Evolutionary conservation across 2,329 filamentous ascomycete species (phyloP), one percentile per base, ranked within the genome.

Genomic region (Chaetothyriales sp.): DNA sequence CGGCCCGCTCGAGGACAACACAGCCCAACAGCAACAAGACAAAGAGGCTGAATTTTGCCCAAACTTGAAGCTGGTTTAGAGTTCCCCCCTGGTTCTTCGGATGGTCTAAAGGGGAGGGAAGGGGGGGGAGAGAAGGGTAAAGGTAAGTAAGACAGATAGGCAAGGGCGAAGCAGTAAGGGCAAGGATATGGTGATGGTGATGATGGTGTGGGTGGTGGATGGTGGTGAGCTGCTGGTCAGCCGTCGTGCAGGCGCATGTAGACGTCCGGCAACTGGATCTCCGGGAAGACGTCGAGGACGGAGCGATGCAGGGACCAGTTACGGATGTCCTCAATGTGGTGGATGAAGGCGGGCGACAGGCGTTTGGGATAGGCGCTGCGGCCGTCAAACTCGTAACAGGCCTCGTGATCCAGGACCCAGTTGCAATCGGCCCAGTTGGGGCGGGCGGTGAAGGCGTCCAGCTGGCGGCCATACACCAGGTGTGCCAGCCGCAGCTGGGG

Each of bases 331-430:
- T 32, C 32, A 28, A 49, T 49, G 32, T 49, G 48, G 10, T 25
- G 18, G 20, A 44, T 43, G 19, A 49, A 49, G n/a, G 22, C 18
- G 26, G 39, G 18, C 12, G 48, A 32, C 9, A 49, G 42, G 12
- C 42, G 36, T 20, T 28, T 49, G 7, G 26, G n/a, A 18, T 44
- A 42, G 42, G 44, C 42, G 7, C 22, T 32, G 2, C 42, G 18
- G 48, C 48, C 39, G 18, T 39, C 48, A 25, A 49, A 44, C 26
- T 26, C 19, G 26, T 49, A 25, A 44, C 48, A 49, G 18, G 39
- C 20, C 12, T 49, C 48, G 19, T 49, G 42, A 3, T 26, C 48
- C 18, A 44, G 44, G 10, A 18, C n/a, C 48, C 48, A 49, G 19
- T 49, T 26, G 22, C 26, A 39, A 19, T 49, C 44, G 48, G 32